Evolutionary conservation across 2,329 filamentous ascomycete species (phyloP).

Genomic region (Aspergillus sp.): DNA sequence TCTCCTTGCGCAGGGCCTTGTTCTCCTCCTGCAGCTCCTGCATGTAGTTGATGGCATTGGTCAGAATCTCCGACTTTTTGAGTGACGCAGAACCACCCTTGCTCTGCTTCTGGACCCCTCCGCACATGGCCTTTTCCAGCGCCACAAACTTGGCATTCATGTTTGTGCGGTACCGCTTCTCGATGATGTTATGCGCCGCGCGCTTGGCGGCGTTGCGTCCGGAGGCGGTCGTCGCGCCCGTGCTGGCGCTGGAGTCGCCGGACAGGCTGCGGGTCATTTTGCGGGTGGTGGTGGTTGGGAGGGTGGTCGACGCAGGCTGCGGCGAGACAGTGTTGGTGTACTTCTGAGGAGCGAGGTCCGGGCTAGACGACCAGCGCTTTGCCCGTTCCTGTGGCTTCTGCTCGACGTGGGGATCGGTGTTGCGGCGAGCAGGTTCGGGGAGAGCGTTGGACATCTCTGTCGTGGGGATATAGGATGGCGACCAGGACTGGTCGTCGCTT

Average conservation of each 20-base stretch:
- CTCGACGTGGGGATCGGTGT: conserved; percentile 1
- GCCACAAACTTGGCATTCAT: conserved; percentile 43
- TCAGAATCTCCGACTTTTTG: conserved; percentile 38
- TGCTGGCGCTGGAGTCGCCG: conserved; percentile 22
- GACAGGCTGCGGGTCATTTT: conserved; percentile 26
- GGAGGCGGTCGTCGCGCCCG: conserved; percentile 13
- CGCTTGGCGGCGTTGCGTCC: conserved; percentile 38
- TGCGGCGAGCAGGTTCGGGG: conserved; percentile 8
- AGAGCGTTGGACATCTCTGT: conserved; percentile 13
- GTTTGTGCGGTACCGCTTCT: conserved; percentile 42
- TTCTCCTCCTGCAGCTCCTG: conserved; percentile 36
- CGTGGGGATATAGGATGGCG: conserved; percentile 19
- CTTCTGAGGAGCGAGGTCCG: conserved; percentile 26
- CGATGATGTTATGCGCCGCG: conserved; percentile 41
- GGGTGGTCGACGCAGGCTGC: conserved; percentile 4
- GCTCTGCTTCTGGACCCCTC: conserved; percentile 21
- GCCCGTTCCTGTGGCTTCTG: conserved; percentile 11
- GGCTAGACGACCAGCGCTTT: conserved; percentile 27
- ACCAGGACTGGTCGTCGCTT: conserved; percentile 35
- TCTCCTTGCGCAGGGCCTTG: conserved; percentile 30
- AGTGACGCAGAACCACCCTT: conserved; percentile 30
- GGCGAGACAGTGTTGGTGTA: conserved; percentile 12
- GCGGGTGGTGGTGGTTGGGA: conserved; percentile 14
- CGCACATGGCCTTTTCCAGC: conserved; percentile 36
- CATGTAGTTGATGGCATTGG: conserved; percentile 36